These are phyloP conservation scores for Pyropia haitanensis DNA, from an alignment of 23 red algal species.

Conservation along the genomic window DNA sequence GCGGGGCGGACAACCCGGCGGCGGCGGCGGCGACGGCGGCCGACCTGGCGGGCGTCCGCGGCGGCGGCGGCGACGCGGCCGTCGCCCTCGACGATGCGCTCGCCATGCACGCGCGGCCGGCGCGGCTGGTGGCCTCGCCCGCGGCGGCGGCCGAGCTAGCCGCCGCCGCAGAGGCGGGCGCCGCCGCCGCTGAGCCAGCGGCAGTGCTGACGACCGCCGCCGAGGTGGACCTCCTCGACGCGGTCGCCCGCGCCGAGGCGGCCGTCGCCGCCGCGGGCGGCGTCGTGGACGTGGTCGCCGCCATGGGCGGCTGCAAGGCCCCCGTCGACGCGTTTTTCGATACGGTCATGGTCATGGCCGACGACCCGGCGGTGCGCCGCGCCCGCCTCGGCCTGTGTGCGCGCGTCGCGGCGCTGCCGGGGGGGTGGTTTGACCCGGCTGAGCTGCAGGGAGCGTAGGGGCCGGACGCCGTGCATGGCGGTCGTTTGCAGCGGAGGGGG, in stretches of 20 bases:
- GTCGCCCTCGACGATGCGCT: constrained; percentile 31
- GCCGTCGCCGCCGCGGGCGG: background rate
- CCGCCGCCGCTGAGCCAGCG: constrained; percentile 9
- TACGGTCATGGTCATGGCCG: constrained; percentile 71
- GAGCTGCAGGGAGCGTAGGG: constrained; percentile 10
- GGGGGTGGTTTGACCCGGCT: constrained; percentile 41
- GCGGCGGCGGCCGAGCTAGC: constrained; percentile 6
- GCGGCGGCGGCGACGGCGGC: constrained; percentile 6
- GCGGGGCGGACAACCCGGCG: constrained; percentile 6
- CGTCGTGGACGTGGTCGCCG: background rate
- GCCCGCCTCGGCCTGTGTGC: constrained; percentile 73
- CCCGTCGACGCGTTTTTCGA: constrained; percentile 80
- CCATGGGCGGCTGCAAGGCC: constrained; percentile 28
- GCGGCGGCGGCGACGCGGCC: constrained; percentile 3
- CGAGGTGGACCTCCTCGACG: constrained; percentile 38
- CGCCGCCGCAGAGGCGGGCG: constrained; percentile 2
- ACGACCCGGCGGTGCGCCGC: constrained; percentile 38
- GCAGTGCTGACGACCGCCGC: constrained; percentile 34
- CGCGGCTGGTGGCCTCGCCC: constrained; percentile 30
- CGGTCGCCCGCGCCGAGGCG: constrained; percentile 12
- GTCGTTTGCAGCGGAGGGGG: too few relatives aligned
- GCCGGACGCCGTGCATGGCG: too few relatives aligned
- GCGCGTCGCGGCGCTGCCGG: constrained; percentile 38
- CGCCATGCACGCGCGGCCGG: constrained; percentile 42
- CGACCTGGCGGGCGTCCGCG: constrained; percentile 8